phyloP scores from a whole-genome alignment of 2,329 filamentous ascomycete genomes.

The Rasamsonia emersonii region DNA sequence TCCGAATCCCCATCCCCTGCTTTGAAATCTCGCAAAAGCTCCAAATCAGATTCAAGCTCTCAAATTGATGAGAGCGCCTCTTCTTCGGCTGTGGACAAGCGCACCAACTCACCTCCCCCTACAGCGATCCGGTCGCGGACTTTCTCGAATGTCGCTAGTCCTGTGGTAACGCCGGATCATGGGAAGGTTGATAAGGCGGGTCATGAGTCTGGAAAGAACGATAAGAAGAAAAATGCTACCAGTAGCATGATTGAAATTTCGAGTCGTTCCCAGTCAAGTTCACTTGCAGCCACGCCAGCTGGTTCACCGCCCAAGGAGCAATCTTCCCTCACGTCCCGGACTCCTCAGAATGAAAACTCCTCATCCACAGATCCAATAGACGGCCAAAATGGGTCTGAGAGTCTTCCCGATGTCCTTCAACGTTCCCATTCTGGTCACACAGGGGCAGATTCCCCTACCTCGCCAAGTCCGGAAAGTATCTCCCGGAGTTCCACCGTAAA shows the following conservation, averaged over 20 bases:
- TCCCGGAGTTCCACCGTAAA: slow-evolving; percentile 8
- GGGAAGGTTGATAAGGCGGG: slow-evolving; percentile 58
- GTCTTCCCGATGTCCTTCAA: slow-evolving; percentile 14
- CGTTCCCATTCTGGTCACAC: slow-evolving; percentile 22
- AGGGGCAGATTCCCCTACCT: slow-evolving; percentile 14
- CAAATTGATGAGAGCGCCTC: slow-evolving; percentile 14
- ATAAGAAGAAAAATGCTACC: slow-evolving; percentile 50
- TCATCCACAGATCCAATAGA: slow-evolving; percentile 43
- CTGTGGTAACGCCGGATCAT: slow-evolving; percentile 59
- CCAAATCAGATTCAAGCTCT: slow-evolving; percentile 16
- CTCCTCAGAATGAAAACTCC: slow-evolving; percentile 36
- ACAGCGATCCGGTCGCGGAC: slow-evolving; percentile 53
- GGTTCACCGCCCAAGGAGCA: slow-evolving; percentile 34
- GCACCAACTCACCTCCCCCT: slow-evolving; percentile 38
- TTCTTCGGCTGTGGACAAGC: slow-evolving; percentile 22
- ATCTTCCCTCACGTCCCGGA: slow-evolving; percentile 26
- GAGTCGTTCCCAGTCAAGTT: slow-evolving; percentile 50
- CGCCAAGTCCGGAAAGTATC: slow-evolving; percentile 4
- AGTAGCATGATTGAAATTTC: slow-evolving; percentile 61
- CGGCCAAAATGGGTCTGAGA: slow-evolving; percentile 10
- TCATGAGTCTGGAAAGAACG: slow-evolving; percentile 29
- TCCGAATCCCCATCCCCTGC: slow-evolving; percentile 15
- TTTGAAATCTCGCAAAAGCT: slow-evolving; percentile 21
- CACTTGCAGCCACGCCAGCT: slow-evolving; percentile 41
- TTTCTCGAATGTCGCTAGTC: slow-evolving; percentile 54